Evolutionary conservation across 805 yeast genomes (phyloP), one percentile per base, ranked within the genome.

Genomic region (Lipomyces orientalis): DNA sequence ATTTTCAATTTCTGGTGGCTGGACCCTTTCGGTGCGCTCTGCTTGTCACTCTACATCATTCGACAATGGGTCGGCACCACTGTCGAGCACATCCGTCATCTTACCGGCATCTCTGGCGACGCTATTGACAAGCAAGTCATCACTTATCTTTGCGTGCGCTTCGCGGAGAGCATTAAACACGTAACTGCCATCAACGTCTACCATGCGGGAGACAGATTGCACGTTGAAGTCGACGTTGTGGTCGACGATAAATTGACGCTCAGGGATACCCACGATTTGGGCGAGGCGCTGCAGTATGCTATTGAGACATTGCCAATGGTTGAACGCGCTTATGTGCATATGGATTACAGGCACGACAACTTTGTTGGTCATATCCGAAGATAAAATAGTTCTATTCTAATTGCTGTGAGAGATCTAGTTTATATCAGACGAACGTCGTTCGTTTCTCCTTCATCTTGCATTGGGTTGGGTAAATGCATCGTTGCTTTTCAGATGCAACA

Each of bases 271-370:
- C 91, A 88, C 76, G 91, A 88, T 74, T 80, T 88, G 29, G 91
- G 88, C 4, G 91, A 88, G 74, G 87, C 90, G 0, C 76, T 88
- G 54, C 91, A 88, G 73, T 87, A 87, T 72, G 86, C 90, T 1
- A 82, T 88, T 35, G 91, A 88, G 70, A 84, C 89, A 0, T 79
- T 88, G 65, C 90, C 90, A 0, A 83, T 79, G 76, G 89, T 88
- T 4, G 90, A 88, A 73, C 78, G 91, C 63, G 88, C 90, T 1
- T 88, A 84, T 78, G 90, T 88, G 14, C 91, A 88, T 75, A 80
- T 87, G 31, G 91, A 88, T 72, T 79, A 79, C 62, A 74, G 81
- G 4, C 69, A 77, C 5, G 81, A 77, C 22, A 79, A 79, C 68
- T 79, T 77, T 66, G 74, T 79, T 4, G 82, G 82, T 29, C 82